Conservation (phyloP, 2,329 filamentous ascomycete species). For the Endothia cerciana region DNA sequence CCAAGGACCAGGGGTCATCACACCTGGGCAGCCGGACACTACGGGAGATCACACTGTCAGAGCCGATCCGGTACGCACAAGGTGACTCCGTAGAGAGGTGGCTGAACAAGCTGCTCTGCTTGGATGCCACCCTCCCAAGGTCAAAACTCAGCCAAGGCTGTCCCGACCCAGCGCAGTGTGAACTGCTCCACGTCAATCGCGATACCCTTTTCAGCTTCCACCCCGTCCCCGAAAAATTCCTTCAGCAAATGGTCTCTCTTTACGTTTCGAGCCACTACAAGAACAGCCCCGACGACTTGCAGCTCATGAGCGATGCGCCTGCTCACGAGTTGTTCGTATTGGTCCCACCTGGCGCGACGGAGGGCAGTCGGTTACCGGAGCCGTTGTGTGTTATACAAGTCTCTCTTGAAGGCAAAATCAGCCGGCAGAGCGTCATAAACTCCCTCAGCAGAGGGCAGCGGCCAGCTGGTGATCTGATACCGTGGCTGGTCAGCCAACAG, state of each 20-base stretch:
- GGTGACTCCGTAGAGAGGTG: conserved; percentile 94
- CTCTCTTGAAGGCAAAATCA: conserved; percentile 92
- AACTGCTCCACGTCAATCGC: conserved; percentile 91
- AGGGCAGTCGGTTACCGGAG: conserved; percentile 80
- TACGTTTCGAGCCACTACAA: conserved; percentile 99
- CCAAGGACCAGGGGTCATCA: conserved; percentile 64
- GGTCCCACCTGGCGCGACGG: conserved; percentile 80
- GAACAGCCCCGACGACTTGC: conserved; percentile 96
- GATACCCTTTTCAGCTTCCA: conserved; percentile 99
- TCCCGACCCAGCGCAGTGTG: conserved; percentile 88
- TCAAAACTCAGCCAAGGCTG: conserved; percentile 76
- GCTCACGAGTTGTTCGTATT: conserved; percentile 96
- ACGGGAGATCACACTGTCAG: conserved; percentile 87
- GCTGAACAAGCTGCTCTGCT: conserved; percentile 91
- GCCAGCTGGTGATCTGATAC: conserved; percentile 90
- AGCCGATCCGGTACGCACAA: conserved; percentile 92
- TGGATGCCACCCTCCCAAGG: conserved; percentile 87
- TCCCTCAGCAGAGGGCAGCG: conserved; percentile 86
- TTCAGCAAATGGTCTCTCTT: conserved; percentile 97
- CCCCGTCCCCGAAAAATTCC: conserved; percentile 92
- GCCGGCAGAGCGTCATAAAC: conserved; percentile 87
- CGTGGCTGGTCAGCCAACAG: conserved; percentile 96
- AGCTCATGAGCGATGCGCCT: conserved; percentile 96
- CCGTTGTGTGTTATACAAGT: conserved; percentile 95
- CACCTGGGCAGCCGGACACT: conserved; percentile 72